These are phyloP conservation scores for Arachis hypogaea DNA, from an alignment of 306 rosid species.

Conservation along the genomic window DNA sequence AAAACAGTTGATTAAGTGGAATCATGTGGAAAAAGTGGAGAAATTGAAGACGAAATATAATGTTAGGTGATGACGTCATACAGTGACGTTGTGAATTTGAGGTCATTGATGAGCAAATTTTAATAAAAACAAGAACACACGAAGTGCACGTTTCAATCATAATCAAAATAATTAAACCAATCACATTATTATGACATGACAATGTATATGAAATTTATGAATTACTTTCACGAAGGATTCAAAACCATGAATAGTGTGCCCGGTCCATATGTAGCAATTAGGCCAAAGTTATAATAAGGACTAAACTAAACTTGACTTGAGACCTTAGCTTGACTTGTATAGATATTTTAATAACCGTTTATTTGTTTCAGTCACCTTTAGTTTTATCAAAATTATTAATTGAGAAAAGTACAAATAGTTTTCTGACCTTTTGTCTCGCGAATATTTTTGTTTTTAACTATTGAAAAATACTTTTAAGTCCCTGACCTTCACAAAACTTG, in stretches of 20 bases:
- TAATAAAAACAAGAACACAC: background rate
- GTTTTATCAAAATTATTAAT: no score
- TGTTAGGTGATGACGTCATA: background rate
- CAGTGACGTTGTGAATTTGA: background rate
- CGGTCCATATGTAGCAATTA: background rate
- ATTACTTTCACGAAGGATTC: no score
- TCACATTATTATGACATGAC: background rate
- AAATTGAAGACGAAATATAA: background rate
- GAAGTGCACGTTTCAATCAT: background rate
- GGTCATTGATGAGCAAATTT: background rate
- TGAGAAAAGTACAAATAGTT: no score
- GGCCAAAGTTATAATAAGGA: no score
- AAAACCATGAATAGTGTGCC: background rate
- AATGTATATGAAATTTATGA: background rate
- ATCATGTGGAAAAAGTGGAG: conserved; percentile 14
- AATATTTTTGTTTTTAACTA: no score
- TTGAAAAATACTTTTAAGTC: no score
- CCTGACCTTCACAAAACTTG: no score
- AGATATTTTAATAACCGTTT: no score
- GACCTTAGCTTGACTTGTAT: no score
- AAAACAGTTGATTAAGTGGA: conserved; percentile 1
- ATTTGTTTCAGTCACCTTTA: no score
- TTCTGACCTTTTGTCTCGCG: no score
- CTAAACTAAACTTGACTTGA: no score
- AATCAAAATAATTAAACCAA: background rate